Conservation (phyloP, 2,329 filamentous ascomycete genomes). For the Aspergillus spinulosporus region DNA sequence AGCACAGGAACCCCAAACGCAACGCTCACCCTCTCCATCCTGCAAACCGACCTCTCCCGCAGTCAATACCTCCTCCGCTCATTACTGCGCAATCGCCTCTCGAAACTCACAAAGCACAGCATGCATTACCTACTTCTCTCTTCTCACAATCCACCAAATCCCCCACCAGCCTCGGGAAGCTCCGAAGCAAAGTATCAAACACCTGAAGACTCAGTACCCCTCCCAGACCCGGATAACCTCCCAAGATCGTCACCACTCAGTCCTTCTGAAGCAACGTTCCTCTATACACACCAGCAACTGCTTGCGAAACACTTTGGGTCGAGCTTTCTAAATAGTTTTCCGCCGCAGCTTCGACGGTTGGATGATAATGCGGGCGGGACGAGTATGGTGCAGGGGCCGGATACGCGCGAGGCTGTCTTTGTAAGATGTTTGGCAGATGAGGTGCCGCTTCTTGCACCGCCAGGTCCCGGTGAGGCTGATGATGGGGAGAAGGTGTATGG, state of each 20-base stretch:
- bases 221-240: constrained; percentile 23
- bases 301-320: constrained; percentile 80
- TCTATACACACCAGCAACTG: constrained; percentile 79
- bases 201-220: constrained; percentile 36
- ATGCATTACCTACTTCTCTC: constrained; percentile 51
- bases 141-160: constrained; percentile 23
- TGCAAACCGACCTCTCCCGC: constrained; percentile 93
- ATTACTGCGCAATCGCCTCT: constrained; percentile 78
- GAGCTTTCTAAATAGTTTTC: constrained; percentile 83
- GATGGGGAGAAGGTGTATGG: constrained; percentile 34
- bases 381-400: constrained; percentile 88
- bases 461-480: constrained; percentile 27
- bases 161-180: constrained; percentile 16
- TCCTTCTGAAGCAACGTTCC: constrained; percentile 74
- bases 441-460: constrained; percentile 45
- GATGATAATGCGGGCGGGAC: constrained; percentile 89
- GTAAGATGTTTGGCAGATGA: constrained; percentile 59
- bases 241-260: constrained; percentile 61
- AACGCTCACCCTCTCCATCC: constrained; percentile 89
- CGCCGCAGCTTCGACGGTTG: constrained; percentile 72
- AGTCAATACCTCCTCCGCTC: constrained; percentile 89
- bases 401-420: constrained; percentile 81
- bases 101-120: constrained; percentile 61
- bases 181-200: constrained; percentile 21
- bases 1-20: constrained; percentile 81